Conservation (phyloP, 2,329 filamentous ascomycete species). For the Penicillium sp. region DNA sequence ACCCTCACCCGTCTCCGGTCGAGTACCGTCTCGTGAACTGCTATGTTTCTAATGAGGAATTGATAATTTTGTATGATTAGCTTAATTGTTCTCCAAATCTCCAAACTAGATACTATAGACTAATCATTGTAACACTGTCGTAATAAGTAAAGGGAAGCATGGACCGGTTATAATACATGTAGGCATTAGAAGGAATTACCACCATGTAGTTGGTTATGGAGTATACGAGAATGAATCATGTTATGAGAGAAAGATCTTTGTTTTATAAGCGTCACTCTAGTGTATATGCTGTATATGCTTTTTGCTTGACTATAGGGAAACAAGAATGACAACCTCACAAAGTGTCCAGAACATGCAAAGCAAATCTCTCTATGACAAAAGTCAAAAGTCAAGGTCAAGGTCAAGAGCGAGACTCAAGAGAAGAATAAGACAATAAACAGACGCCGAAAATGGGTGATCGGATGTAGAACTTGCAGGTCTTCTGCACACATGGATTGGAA, state of each 20-base stretch:
- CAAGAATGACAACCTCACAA: background rate
- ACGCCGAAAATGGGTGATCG: slow-evolving; percentile 7
- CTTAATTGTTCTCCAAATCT: background rate
- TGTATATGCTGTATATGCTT: background rate
- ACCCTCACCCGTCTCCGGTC: background rate
- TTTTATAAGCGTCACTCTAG: background rate
- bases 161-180: background rate
- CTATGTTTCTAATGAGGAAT: background rate
- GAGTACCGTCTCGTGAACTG: background rate
- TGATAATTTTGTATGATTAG: background rate
- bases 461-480: background rate
- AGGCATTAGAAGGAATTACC: background rate
- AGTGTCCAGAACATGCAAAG: background rate
- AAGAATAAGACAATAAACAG: background rate
- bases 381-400: background rate
- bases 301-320: background rate
- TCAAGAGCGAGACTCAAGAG: background rate
- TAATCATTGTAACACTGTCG: background rate
- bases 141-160: background rate
- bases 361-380: background rate
- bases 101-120: too few species aligned
- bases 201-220: too few species aligned
- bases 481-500: background rate
- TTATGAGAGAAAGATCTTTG: background rate
- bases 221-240: background rate